A percentile compares a stretch with the other conserved stretches of the same genome.
Evolutionary conservation across 2,329 filamentous ascomycete genomes (phyloP).

Genomic region (Dendrostoma leiphaemia): DNA sequence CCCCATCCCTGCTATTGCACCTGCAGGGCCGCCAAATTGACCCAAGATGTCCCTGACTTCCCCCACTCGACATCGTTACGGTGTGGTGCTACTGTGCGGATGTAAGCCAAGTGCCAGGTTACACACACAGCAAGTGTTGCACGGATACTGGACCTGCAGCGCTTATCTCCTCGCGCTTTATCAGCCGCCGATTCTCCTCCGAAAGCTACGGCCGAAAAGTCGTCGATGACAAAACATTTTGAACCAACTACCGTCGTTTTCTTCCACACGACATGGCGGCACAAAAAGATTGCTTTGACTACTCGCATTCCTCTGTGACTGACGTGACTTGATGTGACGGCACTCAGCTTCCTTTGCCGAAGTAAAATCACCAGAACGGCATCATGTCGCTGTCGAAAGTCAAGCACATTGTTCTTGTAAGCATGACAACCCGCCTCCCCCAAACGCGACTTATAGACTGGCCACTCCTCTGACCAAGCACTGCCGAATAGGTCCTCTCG

Average conservation of each 20-base stretch:
- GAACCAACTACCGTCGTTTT: not conserved
- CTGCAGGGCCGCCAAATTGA: not conserved
- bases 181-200: constrained; percentile 19
- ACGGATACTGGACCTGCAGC: too few species aligned
- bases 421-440: constrained; percentile 11
- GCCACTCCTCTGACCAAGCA: constrained; percentile 7
- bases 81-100: too few species aligned
- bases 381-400: constrained; percentile 67
- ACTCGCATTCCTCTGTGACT: not conserved
- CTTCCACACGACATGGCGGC: constrained; percentile 8
- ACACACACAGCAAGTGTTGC: too few species aligned
- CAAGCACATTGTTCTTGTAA: constrained; percentile 71
- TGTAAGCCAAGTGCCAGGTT: too few species aligned
- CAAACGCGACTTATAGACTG: not conserved
- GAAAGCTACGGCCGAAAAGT: not conserved
- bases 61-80: too few species aligned
- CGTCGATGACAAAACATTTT: constrained; percentile 12
- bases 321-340: too few species aligned
- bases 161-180: constrained; percentile 10
- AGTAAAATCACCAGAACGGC: too few species aligned
- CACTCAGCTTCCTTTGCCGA: too few species aligned
- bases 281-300: not conserved
- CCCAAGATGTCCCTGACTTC: too few species aligned
- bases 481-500: constrained; percentile 64
- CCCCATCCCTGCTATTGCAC: not conserved